Evolutionary conservation across 192 early-diverging fungal genomes (phyloP).

Genomic region (Entomortierella beljakovae): DNA sequence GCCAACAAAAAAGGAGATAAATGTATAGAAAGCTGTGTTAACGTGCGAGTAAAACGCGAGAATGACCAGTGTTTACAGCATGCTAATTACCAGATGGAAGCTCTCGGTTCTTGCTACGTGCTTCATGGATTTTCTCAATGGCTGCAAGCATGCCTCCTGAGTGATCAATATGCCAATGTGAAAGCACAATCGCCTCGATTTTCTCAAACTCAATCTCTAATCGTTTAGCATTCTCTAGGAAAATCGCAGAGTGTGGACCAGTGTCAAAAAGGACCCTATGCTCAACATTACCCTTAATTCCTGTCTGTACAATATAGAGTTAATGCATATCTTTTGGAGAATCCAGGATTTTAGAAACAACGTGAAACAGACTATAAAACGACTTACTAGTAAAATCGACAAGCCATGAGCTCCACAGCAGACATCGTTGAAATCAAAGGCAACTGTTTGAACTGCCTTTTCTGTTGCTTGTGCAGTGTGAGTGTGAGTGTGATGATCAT

Average conservation of each 20-base stretch:
- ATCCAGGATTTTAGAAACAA: too few relatives aligned
- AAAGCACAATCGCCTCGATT: constrained; percentile 48
- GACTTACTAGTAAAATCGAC: constrained; percentile 48
- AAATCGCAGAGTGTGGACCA: constrained; percentile 48
- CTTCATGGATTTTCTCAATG: constrained; percentile 26
- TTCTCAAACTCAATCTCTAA: constrained; percentile 53
- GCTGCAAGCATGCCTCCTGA: constrained; percentile 50
- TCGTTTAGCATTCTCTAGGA: constrained; percentile 50
- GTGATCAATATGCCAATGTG: constrained; percentile 52
- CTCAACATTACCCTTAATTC: constrained; percentile 22
- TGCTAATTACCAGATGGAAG: constrained; percentile 8
- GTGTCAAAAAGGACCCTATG: constrained; percentile 52
- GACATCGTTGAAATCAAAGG: constrained; percentile 38
- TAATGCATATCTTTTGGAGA: not conserved
- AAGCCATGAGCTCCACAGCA: constrained; percentile 55
- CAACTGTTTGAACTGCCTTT: constrained; percentile 2
- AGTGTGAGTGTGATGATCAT: not conserved
- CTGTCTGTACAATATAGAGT: constrained; percentile 27
- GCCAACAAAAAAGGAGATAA: not conserved
- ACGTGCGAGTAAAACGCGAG: too few relatives aligned
- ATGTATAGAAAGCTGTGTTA: too few relatives aligned
- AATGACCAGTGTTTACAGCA: too few relatives aligned
- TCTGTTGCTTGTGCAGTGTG: not conserved
- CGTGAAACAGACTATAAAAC: too few relatives aligned
- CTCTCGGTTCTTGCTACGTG: not conserved